These are phyloP conservation scores for Candida germanica DNA, from an alignment of 805 yeast species.

Conservation along the genomic window DNA sequence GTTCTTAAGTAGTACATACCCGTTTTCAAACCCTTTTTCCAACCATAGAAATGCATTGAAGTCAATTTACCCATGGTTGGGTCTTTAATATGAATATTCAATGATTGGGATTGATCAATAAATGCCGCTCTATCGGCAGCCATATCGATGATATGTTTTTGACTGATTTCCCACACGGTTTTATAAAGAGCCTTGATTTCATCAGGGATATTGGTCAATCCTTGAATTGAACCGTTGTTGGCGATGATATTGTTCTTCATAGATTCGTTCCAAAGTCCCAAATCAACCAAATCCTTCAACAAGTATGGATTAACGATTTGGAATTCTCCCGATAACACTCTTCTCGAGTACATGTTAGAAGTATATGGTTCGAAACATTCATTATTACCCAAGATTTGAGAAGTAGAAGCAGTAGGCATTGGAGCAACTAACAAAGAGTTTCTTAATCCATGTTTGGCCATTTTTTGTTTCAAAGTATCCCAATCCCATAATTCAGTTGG, in stretches of 20 bases:
- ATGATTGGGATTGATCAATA: conserved; percentile 89
- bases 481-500: conserved; percentile 60
- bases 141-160: conserved; percentile 55
- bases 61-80: conserved; percentile 97
- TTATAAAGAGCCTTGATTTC: conserved; percentile 53
- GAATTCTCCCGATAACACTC: conserved; percentile 63
- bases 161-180: conserved; percentile 63
- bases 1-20: conserved; percentile 98
- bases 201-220: conserved; percentile 52
- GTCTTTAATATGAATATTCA: conserved; percentile 81
- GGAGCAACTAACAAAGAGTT: conserved; percentile 62
- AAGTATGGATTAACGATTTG: conserved; percentile 61
- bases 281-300: conserved; percentile 54
- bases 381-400: conserved; percentile 59
- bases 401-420: conserved; percentile 67
- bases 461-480: conserved; percentile 50
- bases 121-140: conserved; percentile 77
- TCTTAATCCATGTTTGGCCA: conserved; percentile 51
- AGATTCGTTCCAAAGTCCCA: conserved; percentile 55
- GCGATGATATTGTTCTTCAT: conserved; percentile 56
- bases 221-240: conserved; percentile 58
- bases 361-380: conserved; percentile 66
- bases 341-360: conserved; percentile 58
- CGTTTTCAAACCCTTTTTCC: conserved; percentile 97
- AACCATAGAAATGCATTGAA: conserved; percentile 97